Percentiles rank a stretch among this genome's conserved stretches.
Conservation (phyloP, 2,329 filamentous ascomycete genomes). For the Fusarium acutatum region DNA sequence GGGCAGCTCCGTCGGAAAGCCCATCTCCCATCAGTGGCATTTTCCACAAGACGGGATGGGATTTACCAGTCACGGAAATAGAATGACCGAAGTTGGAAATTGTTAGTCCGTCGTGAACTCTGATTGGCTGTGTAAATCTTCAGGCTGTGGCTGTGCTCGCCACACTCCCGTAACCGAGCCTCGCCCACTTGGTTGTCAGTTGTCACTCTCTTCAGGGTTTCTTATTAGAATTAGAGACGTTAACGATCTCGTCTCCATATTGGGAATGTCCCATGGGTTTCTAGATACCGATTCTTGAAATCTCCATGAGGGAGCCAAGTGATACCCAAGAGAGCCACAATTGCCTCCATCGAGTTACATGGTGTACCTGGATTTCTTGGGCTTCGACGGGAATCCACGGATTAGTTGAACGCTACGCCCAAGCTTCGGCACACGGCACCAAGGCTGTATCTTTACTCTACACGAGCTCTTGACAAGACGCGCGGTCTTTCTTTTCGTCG, state of each 20-base stretch:
- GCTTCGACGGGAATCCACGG: slow-evolving; percentile 6
- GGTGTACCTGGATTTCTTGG: slow-evolving; percentile 4
- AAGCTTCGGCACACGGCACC: slow-evolving; percentile 10
- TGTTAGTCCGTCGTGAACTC: background rate
- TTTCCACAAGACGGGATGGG: slow-evolving; percentile 6
- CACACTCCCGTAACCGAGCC: slow-evolving; percentile 31
- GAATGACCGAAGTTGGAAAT: slow-evolving; percentile 11
- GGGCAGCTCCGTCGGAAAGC: slow-evolving; percentile 9
- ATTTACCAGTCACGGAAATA: slow-evolving; percentile 24
- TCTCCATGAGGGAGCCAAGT: slow-evolving; percentile 29
- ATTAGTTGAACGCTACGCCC: background rate
- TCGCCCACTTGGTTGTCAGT: slow-evolving; percentile 12
- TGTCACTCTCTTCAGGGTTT: slow-evolving; percentile 10
- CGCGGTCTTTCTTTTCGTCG: slow-evolving; percentile 3
- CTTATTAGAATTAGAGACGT: background rate
- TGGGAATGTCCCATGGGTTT: slow-evolving; percentile 3
- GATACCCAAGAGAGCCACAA: slow-evolving; percentile 10
- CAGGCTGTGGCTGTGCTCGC: slow-evolving; percentile 39
- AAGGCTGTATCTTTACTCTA: slow-evolving; percentile 7
- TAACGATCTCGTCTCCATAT: slow-evolving; percentile 8
- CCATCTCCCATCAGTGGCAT: slow-evolving; percentile 10
- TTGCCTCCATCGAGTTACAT: slow-evolving; percentile 11
- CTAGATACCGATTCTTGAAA: slow-evolving; percentile 3
- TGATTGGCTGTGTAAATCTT: slow-evolving; percentile 12
- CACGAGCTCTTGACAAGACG: background rate